phyloP scores from a whole-genome alignment of 345 rosid genomes.

The Nasturtium officinale region DNA sequence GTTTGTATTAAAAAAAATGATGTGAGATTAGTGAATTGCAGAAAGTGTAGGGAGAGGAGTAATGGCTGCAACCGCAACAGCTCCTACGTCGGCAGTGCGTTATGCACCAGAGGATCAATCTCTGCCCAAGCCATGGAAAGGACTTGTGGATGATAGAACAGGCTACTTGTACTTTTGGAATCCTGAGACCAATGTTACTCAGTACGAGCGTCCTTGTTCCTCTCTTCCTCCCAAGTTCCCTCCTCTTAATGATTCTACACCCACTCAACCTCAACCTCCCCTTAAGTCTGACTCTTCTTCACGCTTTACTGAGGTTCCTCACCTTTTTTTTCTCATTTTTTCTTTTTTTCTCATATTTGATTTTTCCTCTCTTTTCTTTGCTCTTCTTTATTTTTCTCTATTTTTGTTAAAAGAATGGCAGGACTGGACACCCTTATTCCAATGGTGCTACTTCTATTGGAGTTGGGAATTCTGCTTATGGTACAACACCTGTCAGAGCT shows the following conservation, averaged over 20 bases:
- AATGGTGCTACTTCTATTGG: constrained; percentile 51
- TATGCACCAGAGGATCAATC: constrained; percentile 93
- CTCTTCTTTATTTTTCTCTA: background rate
- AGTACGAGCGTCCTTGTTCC: constrained; percentile 72
- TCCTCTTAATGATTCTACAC: constrained; percentile 41
- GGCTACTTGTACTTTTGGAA: constrained; percentile 97
- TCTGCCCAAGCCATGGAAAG: constrained; percentile 97
- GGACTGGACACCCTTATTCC: constrained; percentile 44
- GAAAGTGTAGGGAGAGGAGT: too few species aligned
- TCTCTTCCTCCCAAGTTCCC: constrained; percentile 44
- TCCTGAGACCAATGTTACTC: constrained; percentile 93
- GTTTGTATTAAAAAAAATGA: background rate
- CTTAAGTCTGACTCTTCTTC: constrained; percentile 49
- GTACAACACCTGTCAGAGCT: constrained; percentile 48
- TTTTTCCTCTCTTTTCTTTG: background rate
- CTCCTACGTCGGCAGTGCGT: constrained; percentile 51
- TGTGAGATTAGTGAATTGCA: too few species aligned
- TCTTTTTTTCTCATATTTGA: too few species aligned
- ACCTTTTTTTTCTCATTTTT: background rate
- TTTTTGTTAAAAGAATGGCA: constrained; percentile 33
- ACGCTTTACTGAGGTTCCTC: constrained; percentile 58
- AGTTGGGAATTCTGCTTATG: constrained; percentile 44
- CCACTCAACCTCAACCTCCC: background rate
- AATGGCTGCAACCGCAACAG: constrained; percentile 73
- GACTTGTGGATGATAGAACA: constrained; percentile 87